Percentiles rank a stretch among this genome's conserved stretches.
Conservation (phyloP, 78 protist genomes). For the Acrasis kona region DNA sequence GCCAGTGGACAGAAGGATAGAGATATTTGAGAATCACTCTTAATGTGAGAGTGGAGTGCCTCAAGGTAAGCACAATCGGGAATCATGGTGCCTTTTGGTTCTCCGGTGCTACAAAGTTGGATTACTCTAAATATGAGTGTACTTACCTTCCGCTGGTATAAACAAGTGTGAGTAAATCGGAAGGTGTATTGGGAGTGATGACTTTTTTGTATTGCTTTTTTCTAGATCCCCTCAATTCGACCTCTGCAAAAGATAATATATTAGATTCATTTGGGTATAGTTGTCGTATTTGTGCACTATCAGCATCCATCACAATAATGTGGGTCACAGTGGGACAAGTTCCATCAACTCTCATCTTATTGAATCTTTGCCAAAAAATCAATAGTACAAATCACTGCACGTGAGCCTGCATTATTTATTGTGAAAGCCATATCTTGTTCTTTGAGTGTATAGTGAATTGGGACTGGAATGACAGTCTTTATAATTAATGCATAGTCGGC, state of each 20-base stretch:
- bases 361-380: not conserved
- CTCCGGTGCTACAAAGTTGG: no score
- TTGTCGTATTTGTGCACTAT: not conserved
- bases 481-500: not conserved
- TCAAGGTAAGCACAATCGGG: not conserved
- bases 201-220: not conserved
- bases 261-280: no score
- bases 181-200: not conserved
- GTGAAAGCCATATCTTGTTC: not conserved
- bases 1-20: not conserved
- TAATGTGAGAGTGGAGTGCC: not conserved
- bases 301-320: not conserved
- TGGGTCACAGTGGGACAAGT: not conserved
- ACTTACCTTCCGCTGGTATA: not conserved
- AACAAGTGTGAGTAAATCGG: not conserved
- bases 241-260: not conserved
- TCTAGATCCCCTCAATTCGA: not conserved
- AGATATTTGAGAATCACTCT: not conserved
- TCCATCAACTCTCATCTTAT: not conserved
- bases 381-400: not conserved
- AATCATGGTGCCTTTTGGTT: not conserved
- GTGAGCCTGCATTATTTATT: not conserved
- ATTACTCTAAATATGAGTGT: no score
- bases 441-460: no score
- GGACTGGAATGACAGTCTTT: not conserved